phyloP scores from a whole-genome alignment of 495 filamentous ascomycete genomes.

The Trypethelium eluteriae region DNA sequence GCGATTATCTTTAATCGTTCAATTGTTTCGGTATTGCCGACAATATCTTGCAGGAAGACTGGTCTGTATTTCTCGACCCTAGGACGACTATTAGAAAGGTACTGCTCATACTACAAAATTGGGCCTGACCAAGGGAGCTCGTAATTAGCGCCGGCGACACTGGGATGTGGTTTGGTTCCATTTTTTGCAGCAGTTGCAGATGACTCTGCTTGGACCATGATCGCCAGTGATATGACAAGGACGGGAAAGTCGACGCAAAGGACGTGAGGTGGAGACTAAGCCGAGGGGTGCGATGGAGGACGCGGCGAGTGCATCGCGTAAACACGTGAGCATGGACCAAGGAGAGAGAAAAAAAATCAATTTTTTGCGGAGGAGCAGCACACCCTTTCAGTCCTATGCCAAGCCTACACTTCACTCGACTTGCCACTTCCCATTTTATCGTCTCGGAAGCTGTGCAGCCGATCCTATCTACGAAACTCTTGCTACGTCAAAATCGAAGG shows the following conservation, averaged over 20 bases:
- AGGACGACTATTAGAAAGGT: slow-evolving; percentile 18
- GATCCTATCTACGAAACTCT: too few species aligned
- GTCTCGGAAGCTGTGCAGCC: too few species aligned
- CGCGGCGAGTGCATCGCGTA: slow-evolving; percentile 2
- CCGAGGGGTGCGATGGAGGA: neutral
- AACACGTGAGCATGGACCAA: slow-evolving; percentile 2
- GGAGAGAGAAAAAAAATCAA: neutral
- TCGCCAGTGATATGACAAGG: neutral
- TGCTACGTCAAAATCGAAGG: too few species aligned
- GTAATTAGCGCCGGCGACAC: slow-evolving; percentile 54
- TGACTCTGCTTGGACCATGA: slow-evolving; percentile 57
- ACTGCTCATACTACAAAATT: neutral
- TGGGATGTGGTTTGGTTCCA: slow-evolving; percentile 55
- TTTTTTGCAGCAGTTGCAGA: slow-evolving; percentile 66
- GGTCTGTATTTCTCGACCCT: slow-evolving; percentile 99
- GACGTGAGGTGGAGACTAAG: neutral
- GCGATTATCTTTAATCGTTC: slow-evolving; percentile 98
- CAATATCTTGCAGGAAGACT: slow-evolving; percentile 87
- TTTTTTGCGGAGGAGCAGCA: neutral
- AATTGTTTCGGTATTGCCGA: slow-evolving; percentile 95
- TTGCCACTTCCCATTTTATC: neutral
- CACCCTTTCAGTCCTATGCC: neutral
- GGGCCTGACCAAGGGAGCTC: slow-evolving; percentile 79
- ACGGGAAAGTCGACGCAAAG: neutral
- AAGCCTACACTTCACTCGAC: neutral